Evolutionary conservation across 208 protist genomes (phyloP).

Genomic region (Lotmaria passim): DNA sequence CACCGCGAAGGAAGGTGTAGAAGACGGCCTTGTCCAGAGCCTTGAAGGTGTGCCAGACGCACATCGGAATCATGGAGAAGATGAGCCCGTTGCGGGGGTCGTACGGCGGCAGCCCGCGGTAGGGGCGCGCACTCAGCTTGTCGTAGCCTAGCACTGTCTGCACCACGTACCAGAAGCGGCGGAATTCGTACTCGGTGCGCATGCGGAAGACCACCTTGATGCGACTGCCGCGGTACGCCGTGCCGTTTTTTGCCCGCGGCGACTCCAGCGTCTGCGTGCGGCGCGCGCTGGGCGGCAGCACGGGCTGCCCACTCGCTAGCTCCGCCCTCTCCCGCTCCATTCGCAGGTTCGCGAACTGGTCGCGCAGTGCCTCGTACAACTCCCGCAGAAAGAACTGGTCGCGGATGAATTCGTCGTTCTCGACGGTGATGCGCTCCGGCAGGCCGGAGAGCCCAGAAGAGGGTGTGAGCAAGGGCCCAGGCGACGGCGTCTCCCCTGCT

Average conservation of each 20-base stretch:
- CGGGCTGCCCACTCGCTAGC: constrained; percentile 32
- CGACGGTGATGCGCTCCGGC: constrained; percentile 39
- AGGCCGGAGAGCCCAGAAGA: constrained; percentile 31
- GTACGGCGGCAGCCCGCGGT: constrained; percentile 70
- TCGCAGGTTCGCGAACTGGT: constrained; percentile 57
- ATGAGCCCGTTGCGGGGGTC: constrained; percentile 77
- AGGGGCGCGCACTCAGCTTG: constrained; percentile 59
- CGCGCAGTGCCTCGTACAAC: constrained; percentile 70
- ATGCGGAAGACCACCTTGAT: constrained; percentile 55
- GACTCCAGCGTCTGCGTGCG: constrained; percentile 59
- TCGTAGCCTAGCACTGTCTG: constrained; percentile 77
- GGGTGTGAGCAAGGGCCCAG: constrained; percentile 56
- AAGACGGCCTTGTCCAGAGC: constrained; percentile 65
- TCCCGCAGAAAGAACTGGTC: constrained; percentile 65
- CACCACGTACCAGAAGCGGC: constrained; percentile 63
- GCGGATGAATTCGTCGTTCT: constrained; percentile 55
- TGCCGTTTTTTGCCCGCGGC: constrained; percentile 35
- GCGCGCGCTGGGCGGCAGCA: constrained; percentile 16
- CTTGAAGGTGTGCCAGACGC: constrained; percentile 74
- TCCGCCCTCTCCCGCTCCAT: constrained; percentile 48
- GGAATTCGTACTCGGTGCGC: constrained; percentile 66
- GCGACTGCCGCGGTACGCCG: constrained; percentile 32
- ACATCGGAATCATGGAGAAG: constrained; percentile 66
- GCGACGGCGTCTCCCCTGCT: constrained; percentile 39
- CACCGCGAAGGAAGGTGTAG: constrained; percentile 60